Percentiles rank a stretch among this genome's conserved stretches.
Conservation (phyloP, 208 protist genomes). For the Trypanosoma conorhini region DNA sequence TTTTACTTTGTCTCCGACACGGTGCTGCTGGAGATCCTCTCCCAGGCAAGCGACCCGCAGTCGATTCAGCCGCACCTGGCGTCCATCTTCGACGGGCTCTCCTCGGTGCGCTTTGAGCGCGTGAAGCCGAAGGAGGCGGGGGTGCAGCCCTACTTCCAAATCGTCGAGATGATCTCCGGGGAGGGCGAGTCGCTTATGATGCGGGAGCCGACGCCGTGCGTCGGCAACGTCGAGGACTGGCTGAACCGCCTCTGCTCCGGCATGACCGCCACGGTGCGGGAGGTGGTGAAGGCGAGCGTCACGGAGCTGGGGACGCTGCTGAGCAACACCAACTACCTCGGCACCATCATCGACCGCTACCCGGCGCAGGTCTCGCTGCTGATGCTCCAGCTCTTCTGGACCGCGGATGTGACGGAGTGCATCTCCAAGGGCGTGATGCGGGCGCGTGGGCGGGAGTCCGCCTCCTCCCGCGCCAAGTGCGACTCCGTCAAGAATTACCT, state of each 20-base stretch:
- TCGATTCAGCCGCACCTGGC: constrained; percentile 95
- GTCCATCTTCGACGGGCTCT: constrained; percentile 94
- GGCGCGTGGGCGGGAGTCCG: constrained; percentile 72
- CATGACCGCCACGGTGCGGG: constrained; percentile 92
- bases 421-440: constrained; percentile 89
- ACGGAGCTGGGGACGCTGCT: constrained; percentile 88
- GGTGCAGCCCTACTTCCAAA: constrained; percentile 89
- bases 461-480: constrained; percentile 75
- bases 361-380: constrained; percentile 95
- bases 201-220: constrained; percentile 86
- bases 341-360: constrained; percentile 94
- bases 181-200: constrained; percentile 92
- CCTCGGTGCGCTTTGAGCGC: constrained; percentile 90
- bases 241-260: constrained; percentile 88
- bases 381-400: constrained; percentile 97
- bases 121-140: constrained; percentile 92
- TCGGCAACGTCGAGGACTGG: constrained; percentile 96
- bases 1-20: constrained; percentile 99
- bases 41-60: constrained; percentile 94
- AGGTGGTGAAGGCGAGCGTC: constrained; percentile 89
- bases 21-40: constrained; percentile 97
- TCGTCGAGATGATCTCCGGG: constrained; percentile 89
- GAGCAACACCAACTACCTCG: constrained; percentile 83
- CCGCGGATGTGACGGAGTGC: constrained; percentile 93
- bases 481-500: constrained; percentile 92